Conservation (phyloP, 352 stramenopile genomes). For the Phytophthora chlamydospora region DNA sequence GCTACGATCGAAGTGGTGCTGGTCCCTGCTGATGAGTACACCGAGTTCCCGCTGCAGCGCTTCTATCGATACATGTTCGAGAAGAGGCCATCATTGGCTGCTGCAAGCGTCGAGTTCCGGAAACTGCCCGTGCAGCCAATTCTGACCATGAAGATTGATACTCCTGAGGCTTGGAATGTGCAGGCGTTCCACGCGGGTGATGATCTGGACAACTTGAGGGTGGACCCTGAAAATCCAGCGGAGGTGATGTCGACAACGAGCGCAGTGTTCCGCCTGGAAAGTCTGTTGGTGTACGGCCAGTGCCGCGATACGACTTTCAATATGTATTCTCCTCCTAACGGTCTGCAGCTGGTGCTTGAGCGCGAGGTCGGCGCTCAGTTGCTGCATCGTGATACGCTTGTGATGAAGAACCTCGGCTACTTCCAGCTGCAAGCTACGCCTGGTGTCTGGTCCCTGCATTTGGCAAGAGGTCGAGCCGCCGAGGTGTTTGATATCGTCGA, state of each 20-base stretch:
- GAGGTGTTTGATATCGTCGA: conserved; percentile 86
- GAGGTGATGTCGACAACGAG: conserved; percentile 70
- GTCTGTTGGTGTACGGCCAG: conserved; percentile 90
- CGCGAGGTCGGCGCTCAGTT: conserved; percentile 60
- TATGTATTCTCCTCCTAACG: conserved; percentile 84
- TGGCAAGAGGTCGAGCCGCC: conserved; percentile 81
- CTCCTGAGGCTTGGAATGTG: conserved; percentile 93
- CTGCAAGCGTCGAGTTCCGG: conserved; percentile 71
- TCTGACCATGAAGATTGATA: conserved; percentile 94
- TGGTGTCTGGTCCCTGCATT: conserved; percentile 93
- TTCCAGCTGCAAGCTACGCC: conserved; percentile 98
- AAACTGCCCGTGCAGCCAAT: conserved; percentile 87
- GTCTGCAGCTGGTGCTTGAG: conserved; percentile 92
- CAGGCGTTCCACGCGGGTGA: conserved; percentile 72
- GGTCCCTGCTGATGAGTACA: conserved; percentile 72
- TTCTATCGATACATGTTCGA: conserved; percentile 94
- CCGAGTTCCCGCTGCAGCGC: conserved; percentile 89
- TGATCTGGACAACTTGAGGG: conserved; percentile 94
- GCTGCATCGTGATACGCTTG: conserved; percentile 94
- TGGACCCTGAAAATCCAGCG: conserved; percentile 58
- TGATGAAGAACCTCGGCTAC: conserved; percentile 99
- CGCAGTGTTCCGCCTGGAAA: conserved; percentile 89
- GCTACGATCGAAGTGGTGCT: conserved; percentile 74
- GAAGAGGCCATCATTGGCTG: conserved; percentile 48
- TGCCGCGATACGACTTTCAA: conserved; percentile 88